Conservation (phyloP, 192 early-diverging fungal genomes). For the Coemansia sp. region DNA sequence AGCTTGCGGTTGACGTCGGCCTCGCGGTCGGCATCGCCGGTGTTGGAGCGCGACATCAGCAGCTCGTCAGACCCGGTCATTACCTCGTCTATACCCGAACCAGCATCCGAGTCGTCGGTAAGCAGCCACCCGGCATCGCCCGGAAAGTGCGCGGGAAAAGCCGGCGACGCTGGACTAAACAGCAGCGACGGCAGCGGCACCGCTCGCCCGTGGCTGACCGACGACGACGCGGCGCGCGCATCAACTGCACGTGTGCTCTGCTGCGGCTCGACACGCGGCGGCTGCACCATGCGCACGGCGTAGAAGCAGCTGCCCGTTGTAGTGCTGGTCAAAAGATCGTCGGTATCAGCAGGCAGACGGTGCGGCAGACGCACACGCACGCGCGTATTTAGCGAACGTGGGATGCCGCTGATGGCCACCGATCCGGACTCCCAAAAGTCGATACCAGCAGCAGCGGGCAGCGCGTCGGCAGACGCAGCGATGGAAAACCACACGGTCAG, state of each 20-base stretch:
- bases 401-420: slow-evolving; percentile 13
- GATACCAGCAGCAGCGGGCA: neutral
- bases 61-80: neutral
- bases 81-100: neutral
- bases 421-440: slow-evolving; percentile 14
- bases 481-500: slow-evolving; percentile 21
- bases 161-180: slow-evolving; percentile 8
- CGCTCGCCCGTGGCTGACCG: neutral
- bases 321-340: neutral
- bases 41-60: neutral
- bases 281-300: slow-evolving; percentile 15
- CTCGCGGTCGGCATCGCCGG: slow-evolving; percentile 5
- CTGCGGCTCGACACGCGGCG: slow-evolving; percentile 7
- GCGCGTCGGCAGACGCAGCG: slow-evolving; percentile 5
- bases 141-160: neutral
- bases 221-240: slow-evolving; percentile 13
- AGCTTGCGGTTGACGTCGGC: slow-evolving; percentile 19
- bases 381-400: slow-evolving; percentile 17
- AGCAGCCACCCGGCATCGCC: slow-evolving; percentile 15
- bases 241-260: slow-evolving; percentile 7
- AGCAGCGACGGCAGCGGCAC: neutral
- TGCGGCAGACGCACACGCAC: slow-evolving; percentile 27
- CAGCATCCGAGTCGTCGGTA: slow-evolving; percentile 22
- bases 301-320: slow-evolving; percentile 12
- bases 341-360: slow-evolving; percentile 2